These are phyloP conservation scores for Fraxinus sp. DNA, from an alignment of 305 asterid species.

Conservation along the genomic window DNA sequence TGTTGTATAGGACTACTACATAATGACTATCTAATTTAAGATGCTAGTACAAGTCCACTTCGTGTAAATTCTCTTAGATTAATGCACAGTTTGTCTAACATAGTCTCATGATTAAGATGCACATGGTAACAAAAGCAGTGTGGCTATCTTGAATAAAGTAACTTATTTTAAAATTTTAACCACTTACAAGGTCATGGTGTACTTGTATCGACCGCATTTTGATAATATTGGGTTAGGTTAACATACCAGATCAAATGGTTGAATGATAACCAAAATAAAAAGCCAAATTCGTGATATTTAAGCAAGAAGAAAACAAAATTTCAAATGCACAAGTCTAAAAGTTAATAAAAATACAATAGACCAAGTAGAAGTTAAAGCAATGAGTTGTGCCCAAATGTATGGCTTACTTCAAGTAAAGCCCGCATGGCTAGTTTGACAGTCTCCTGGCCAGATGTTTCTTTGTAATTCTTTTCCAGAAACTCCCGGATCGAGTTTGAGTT, in stretches of 20 bases:
- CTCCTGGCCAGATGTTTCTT: slow-evolving; percentile 93
- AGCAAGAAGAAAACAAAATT: not conserved
- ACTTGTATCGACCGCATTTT: not conserved
- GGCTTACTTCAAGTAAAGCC: slow-evolving; percentile 86
- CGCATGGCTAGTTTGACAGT: slow-evolving; percentile 89
- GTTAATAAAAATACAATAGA: not conserved
- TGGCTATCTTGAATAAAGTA: not conserved
- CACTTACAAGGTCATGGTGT: not conserved
- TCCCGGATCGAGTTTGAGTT: slow-evolving; percentile 89
- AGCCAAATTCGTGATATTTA: not conserved
- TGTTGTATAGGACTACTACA: not conserved
- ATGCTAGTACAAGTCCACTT: not conserved
- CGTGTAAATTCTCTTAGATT: not conserved
- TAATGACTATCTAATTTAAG: not conserved
- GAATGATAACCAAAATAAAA: not conserved
- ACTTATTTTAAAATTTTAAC: not conserved
- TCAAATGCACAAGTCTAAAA: not conserved
- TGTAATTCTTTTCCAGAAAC: slow-evolving; percentile 94
- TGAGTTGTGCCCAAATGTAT: not conserved
- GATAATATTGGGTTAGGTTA: not conserved
- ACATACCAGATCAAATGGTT: not conserved
- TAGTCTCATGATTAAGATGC: not conserved
- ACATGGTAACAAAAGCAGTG: not conserved
- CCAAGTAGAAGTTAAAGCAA: not conserved
- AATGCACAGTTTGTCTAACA: not conserved